Base-by-base conservation (phyloP, 768 basidiomycete species). In the Dioszegia hungarica region DNA sequence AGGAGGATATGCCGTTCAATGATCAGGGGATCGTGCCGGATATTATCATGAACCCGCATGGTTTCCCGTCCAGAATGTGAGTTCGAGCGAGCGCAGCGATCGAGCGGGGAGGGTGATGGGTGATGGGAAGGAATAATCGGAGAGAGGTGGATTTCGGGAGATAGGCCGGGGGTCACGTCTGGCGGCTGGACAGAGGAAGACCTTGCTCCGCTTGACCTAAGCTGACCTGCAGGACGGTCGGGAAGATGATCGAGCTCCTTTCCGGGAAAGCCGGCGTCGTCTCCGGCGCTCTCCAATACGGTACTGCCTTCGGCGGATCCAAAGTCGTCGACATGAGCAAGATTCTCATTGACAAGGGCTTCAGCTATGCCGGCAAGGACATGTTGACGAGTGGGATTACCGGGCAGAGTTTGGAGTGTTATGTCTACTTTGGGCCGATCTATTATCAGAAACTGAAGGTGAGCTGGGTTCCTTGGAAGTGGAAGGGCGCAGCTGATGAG, bases 11-110 rank as follows among this genome's bases (percentile, higher is more conserved):
- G 90, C 95, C 94, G 1, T 99, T 99, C 81, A 95, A 95, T 68
- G 93, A 98, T 77, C 88, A 91, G 75, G 95, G 95, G 22, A 92
- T 97, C 64, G 85, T 83, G 68, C 93, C 76, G 87, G 94, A 99
- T 77, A 90, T 93, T 17, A 95, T 99, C 79, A 98, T 99, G 94
- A 99, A 99, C 75, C 95, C 95, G 2, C 95, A 99, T 77, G 95
- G 95, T 70, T 98, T 99, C 81, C 95, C 95, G 4, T 94, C 90
- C 56, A 89, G 94, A 53, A 79, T 79, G 78, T 75, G 57, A 66
- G 72, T 68, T 15, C 33, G 1, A 14, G 31, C 1, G 8, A 14
- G 31, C 8, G 31, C 31, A 14, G 31, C n/a, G n/a, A n/a, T n/a
- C n/a, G n/a, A n/a, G n/a, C n/a, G n/a, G n/a, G n/a, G n/a, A n/a